Conservation (phyloP, 1,284 basidiomycete species). For the Ustilago trichophora region DNA sequence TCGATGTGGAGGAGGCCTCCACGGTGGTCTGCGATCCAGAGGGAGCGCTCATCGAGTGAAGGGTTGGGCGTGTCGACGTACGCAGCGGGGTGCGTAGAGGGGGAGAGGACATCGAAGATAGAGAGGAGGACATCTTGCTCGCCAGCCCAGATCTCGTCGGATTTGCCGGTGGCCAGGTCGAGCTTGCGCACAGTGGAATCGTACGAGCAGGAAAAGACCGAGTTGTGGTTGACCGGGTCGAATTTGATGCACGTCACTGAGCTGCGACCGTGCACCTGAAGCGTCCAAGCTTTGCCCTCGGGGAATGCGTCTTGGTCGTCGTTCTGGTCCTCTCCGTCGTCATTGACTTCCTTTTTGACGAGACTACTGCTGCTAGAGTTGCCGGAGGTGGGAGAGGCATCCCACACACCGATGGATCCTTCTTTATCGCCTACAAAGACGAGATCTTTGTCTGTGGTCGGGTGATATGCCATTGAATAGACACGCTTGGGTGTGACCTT, state of each 20-base stretch:
- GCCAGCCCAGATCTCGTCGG: constrained; percentile 53
- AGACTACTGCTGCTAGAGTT: neutral
- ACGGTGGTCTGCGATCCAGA: constrained; percentile 65
- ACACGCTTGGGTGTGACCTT: constrained; percentile 58
- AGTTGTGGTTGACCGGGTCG: constrained; percentile 51
- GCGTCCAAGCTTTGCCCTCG: constrained; percentile 46
- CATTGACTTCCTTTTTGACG: constrained; percentile 36
- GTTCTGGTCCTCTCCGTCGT: constrained; percentile 37
- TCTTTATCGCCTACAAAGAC: constrained; percentile 64
- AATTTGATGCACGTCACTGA: constrained; percentile 62
- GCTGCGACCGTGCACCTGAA: constrained; percentile 57
- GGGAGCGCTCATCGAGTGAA: constrained; percentile 47
- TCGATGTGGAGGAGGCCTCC: constrained; percentile 63
- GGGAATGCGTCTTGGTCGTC: constrained; percentile 19
- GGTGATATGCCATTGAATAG: constrained; percentile 61
- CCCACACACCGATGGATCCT: constrained; percentile 61
- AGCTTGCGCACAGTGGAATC: constrained; percentile 59
- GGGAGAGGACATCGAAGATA: constrained; percentile 61
- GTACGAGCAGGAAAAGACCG: constrained; percentile 57
- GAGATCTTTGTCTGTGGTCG: constrained; percentile 55
- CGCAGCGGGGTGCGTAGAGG: constrained; percentile 42
- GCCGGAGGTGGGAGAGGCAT: constrained; percentile 33
- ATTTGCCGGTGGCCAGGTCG: constrained; percentile 39
- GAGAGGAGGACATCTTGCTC: constrained; percentile 55
- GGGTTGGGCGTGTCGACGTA: constrained; percentile 46